Evolutionary conservation across 169 alveolate species (phyloP), one percentile per base, ranked within the genome.

Genomic region (Theileria annulata): DNA sequence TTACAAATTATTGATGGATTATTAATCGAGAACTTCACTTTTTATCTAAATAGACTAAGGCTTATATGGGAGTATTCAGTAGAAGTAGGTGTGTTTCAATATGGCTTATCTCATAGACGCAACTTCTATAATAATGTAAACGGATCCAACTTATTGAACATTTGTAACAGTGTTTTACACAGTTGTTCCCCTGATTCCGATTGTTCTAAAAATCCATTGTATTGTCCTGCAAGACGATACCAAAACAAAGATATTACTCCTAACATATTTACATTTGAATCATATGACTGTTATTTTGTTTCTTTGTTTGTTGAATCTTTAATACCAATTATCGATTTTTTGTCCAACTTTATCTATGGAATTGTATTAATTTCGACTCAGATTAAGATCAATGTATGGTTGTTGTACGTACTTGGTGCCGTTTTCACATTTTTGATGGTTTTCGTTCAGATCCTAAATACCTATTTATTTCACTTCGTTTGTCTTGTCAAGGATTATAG

Each of bases 201-300:
- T 3, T 80, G 88, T 19, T 49, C 77, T 4, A 17, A 48, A 6
- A 80, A 80, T 28, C 88, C 88, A 21, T 51, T 74, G 15, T 2
- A 21, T 25, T 80, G 88, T 59, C 88, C 84, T 15, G 88, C 88
- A 21, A 62, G 66, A 28, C 17, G 88, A 2, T 48, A 75, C 21
- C 77, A 80, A n/a, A 80, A 75, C 37, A 73, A 64, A 17, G 84
- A 80, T 13, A 30, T 80, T 13, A 8, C 77, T 27, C 75, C 88
- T 0, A 33, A 54, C 21, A 80, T 80, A 71, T 74, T 58, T 71
- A 35, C 78, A 1, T 74, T 63, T 49, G 30, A 59, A 21, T 47
- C 69, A 27, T 17, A 68, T 51, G 88, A 80, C 27, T 58, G 69
- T 3, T 75, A 48, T n/a, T 23, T 23, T 5, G 31, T 63, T 21